Evolutionary conservation across 495 filamentous ascomycete genomes (phyloP), one percentile per base, ranked within the genome.

Genomic region (Trichoderma asperelloides): DNA sequence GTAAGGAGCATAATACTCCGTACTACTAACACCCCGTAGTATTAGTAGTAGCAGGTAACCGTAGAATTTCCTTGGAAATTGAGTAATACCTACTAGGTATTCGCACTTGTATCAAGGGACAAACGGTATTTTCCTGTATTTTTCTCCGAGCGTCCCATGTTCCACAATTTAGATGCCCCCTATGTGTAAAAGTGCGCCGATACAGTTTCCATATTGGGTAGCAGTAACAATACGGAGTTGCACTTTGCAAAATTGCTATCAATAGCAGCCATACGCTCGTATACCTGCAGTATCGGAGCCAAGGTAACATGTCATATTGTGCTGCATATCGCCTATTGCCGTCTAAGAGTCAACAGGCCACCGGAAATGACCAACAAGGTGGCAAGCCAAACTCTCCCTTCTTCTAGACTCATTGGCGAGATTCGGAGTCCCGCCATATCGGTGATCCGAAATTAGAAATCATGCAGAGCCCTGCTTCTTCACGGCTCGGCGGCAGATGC

Each of bases 401-500:
- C 21, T 11, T 51, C 47, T 11, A 23, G 47, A 23, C 47, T 60
- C 16, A 15, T 60, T 60, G 27, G 55, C 55, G 55, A 60, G 55
- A 60, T 60, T 27, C 25, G 55, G 8, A 11, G 27, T 60, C 55
- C 33, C 23, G 27, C 28, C 55, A 25, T 60, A 60, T 60, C 55
- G 55, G 55, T 60, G 55, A 60, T 60, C 55, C 55, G 55, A 60
- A 60, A 60, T 60, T 60, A 60, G 55, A 27, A 60, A 28, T 30
- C 55, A 60, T 28, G 11, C 55, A 11, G 28, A 11, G 49, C 55
- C 55, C 23, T 60, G 55, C 28, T 18, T 30, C 13, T 11, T 23
- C 27, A 30, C 23, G 4, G 25, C 16, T 60, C 25, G 55, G 55
- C 55, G 55, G 55, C n/a, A 28, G 23, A 1, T 11, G 49, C 55